Base-by-base conservation (phyloP, 352 stramenopile species). In the Phytopythium aichiense region DNA sequence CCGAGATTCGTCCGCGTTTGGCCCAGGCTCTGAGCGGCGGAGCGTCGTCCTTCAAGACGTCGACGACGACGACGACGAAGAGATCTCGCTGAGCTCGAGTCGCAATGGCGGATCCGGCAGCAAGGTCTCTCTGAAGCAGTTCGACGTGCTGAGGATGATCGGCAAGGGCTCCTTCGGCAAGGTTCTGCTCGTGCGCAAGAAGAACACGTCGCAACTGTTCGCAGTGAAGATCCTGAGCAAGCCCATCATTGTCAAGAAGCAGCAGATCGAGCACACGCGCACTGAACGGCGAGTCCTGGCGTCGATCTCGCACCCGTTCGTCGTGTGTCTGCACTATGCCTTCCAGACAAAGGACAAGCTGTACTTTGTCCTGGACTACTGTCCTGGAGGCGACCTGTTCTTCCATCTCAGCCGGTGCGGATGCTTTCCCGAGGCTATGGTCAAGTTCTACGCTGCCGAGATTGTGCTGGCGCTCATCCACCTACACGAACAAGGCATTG, bases 121-220 rank as follows among this genome's bases (percentile, higher is more conserved):
- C 35, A 91, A 92, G 69, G 73, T 94, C 23, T 91, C 85, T 18
- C 73, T 96, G n/a, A 77, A 87, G 61, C 77, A 95, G 58, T 97
- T 97, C 65, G 84, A 96, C 56, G 75, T 96, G 61, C 58, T 96
- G 43, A 83, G 89, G n/a, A 92, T 98, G 73, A 89, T 98, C 38
- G 94, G 94, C 51, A 92, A 94, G 58, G 94, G 94, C 3, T 94
- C 79, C 22, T 98, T 98, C 48, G 94, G 94, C 43, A 97, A 98
- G 79, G 94, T 97, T 5, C 65, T 97, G 51, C 68, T 94, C n/a
- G 84, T 90, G 51, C 76, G 85, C 50, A 91, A 92, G 67, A 92
- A 94, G 72, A 60, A 87, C 37, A 73, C 79, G 45, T 81, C 72
- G 22, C 76, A 94, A 60, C 66, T 94, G 31, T 92, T 88, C 12